Base-by-base conservation (phyloP, 75 land plant genomes). In the Cryptomeria japonica region DNA sequence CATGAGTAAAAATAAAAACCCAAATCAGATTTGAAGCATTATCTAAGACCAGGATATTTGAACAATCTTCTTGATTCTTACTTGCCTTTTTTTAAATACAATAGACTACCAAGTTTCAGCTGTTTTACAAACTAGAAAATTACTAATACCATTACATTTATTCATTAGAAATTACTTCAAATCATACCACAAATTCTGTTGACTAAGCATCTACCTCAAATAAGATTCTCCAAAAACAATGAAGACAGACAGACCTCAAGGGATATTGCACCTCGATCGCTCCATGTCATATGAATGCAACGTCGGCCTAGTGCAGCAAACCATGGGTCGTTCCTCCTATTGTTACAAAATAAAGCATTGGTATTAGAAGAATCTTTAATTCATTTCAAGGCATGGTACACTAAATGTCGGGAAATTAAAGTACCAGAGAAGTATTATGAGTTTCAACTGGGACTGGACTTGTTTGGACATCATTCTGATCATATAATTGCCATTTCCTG, bases 211-310 rank as follows among this genome's bases (percentile, higher is more conserved):
- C 87, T 19, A 38, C 77, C 36, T 34, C 39, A 87, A 28, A 49
- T 32, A 55, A 85, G 34, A 3, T 41, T 34, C 61, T 79, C 42
- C 32, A 80, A 32, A 38, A 73, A 51, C 9, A 36, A 38, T 15
- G 25, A 46, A 80, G 70, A 56, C 9, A 58, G 22, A 76, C 68
- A 51, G 89, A 95, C 97, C 90, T 96, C 97, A 87, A 96, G 94
- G 51, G 97, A 96, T 92, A 96, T 95, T 39, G 95, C 94, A 87
- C 97, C 97, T 41, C 97, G 90, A 80, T 92, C 96, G 78, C 88
- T 91, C 97, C 97, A 96, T n/a, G 97, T 96, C 88, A 96, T 93
- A 90, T 96, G 97, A 83, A 96, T 93, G 86, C 97, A 96, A 22
- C 91, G 89, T 85, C 90, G 89, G 86, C 97, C 97, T 28, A 96